Base-by-base conservation (phyloP, 169 alveolate species). In the Cryptosporidium tyzzeri region DNA sequence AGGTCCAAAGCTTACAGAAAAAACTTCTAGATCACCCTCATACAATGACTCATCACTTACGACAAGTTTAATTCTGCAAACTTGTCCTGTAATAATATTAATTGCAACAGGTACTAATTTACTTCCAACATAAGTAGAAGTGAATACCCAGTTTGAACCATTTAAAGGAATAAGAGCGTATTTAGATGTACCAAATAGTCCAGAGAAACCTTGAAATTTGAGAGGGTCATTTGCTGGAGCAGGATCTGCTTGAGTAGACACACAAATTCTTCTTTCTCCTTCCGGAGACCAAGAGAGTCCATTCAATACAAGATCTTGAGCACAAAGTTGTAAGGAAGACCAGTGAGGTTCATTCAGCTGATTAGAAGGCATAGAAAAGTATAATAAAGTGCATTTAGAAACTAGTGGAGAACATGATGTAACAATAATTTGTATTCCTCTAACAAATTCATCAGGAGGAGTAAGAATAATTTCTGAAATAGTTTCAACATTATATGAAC, bases 251-350 rank as follows among this genome's bases (percentile, higher is more conserved):
- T 61, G 62, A 14, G 41, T 41, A 2, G 59, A 67, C 21, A 80
- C 89, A 44, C 89, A 80, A 21, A 80, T 48, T 41, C 89, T 59
- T 80, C 75, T 80, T 5, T 59, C 68, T 12, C 89, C 89, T 12
- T 23, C 16, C 2, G 37, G 68, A 6, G 35, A 16, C 89, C 89
- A 80, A 12, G 29, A 21, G 0, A 41, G 14, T 33, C 59, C 89
- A 48, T 23, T 16, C 14, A 62, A 18, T 14, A 29, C 31, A 2
- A 80, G 53, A 65, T 80, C 89, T 65, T 80, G 89, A 48, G 70
- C 75, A 39, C 89, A 80, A 23, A 80, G 48, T 41, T 80, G 73
- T 51, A 80, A 61, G 9, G 89, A 62, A 8, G 68, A 80, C 89
- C 89, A 80, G 31, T 80, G 89, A 48, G 75, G 80, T 23, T 29